Evolutionary conservation across 2,329 filamentous ascomycete genomes (phyloP).

Genomic region (Pseudopyrenochaeta lycopersici): DNA sequence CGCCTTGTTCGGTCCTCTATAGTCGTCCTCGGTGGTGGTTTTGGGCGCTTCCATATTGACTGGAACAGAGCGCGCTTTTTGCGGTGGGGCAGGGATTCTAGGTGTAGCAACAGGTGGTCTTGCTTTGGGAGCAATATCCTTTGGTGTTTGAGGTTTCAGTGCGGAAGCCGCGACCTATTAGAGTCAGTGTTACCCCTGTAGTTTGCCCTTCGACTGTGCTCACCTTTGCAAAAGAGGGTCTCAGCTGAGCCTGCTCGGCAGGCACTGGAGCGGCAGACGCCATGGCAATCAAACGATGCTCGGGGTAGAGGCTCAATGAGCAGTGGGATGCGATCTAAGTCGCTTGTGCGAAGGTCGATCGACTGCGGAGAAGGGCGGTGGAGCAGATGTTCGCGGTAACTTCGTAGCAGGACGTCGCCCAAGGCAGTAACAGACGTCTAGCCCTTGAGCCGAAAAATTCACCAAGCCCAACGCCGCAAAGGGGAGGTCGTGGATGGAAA

Average conservation of each 20-base stretch:
- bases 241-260: constrained; percentile 48
- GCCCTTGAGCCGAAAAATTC: constrained; percentile 18
- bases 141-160: constrained; percentile 39
- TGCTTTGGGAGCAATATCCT: constrained; percentile 33
- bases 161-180: constrained; percentile 53
- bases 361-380: constrained; percentile 3
- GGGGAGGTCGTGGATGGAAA: constrained; percentile 34
- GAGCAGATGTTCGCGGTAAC: neutral
- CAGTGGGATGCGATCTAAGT: constrained; percentile 10
- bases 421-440: constrained; percentile 3
- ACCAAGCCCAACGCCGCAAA: constrained; percentile 36
- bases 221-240: constrained; percentile 82
- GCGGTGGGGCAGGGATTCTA: constrained; percentile 28
- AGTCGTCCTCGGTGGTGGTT: constrained; percentile 20
- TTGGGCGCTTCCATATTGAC: constrained; percentile 27
- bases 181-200: constrained; percentile 17
- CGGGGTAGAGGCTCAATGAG: constrained; percentile 14
- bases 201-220: constrained; percentile 20
- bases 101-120: constrained; percentile 39
- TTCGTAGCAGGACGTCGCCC: neutral
- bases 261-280: constrained; percentile 41
- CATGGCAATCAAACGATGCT: constrained; percentile 29
- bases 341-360: constrained; percentile 1
- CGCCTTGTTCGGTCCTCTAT: constrained; percentile 24
- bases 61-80: constrained; percentile 27